These are phyloP conservation scores for Boletus vermiculosoides DNA, from an alignment of 768 basidiomycete species.

Conservation along the genomic window DNA sequence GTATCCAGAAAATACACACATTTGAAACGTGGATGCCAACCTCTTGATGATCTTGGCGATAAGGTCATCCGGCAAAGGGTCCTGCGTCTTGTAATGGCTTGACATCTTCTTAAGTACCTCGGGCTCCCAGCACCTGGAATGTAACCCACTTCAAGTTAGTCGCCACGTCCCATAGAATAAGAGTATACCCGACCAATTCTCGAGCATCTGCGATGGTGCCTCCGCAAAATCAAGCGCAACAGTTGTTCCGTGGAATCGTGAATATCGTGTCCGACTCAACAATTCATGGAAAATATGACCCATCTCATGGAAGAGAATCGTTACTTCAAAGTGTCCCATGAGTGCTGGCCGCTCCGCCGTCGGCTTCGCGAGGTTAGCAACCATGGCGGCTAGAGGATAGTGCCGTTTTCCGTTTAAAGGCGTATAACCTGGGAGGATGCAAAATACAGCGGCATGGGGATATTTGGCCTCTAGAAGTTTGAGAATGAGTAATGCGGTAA, in stretches of 20 bases:
- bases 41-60: conserved; percentile 79
- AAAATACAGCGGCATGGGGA: conserved; percentile 82
- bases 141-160: neutral
- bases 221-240: conserved; percentile 81
- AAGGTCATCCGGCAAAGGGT: conserved; percentile 61
- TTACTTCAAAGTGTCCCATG: conserved; percentile 80
- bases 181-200: conserved; percentile 61
- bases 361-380: conserved; percentile 84
- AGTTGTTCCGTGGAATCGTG: conserved; percentile 78
- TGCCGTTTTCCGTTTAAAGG: conserved; percentile 52
- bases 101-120: conserved; percentile 73
- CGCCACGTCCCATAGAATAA: neutral
- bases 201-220: conserved; percentile 90
- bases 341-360: conserved; percentile 77
- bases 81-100: conserved; percentile 68
- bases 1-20: neutral
- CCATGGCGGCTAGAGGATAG: conserved; percentile 79
- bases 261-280: conserved; percentile 64
- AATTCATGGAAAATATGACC: conserved; percentile 70
- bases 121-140: conserved; percentile 71
- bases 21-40: conserved; percentile 28
- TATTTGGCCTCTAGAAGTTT: conserved; percentile 60
- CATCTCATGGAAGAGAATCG: conserved; percentile 90
- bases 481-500: neutral
- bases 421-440: conserved; percentile 62